Evolutionary conservation across 2,329 filamentous ascomycete species (phyloP).

Genomic region (Cladosporium sp.): DNA sequence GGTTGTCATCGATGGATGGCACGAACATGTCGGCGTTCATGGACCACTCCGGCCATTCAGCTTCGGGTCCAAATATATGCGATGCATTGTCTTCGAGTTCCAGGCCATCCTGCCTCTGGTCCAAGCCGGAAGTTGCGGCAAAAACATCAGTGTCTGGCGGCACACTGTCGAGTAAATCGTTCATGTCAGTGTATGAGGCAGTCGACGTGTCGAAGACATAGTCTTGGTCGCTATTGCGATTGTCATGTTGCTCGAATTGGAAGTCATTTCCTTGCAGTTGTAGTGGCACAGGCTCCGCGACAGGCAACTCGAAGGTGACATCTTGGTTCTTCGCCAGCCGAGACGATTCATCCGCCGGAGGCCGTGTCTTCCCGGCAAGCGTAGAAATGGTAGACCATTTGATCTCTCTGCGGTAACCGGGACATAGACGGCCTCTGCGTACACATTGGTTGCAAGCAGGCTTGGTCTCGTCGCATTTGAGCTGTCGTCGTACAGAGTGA

Average conservation of each 20-base stretch:
- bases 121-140: background rate
- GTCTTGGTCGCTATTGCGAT: background rate
- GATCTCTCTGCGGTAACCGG: conserved; percentile 12
- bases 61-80: background rate
- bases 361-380: conserved; percentile 1
- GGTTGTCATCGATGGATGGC: background rate
- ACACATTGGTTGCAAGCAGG: conserved; percentile 14
- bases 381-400: conserved; percentile 11
- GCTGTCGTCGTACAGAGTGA: background rate
- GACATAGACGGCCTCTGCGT: conserved; percentile 11
- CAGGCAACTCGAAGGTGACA: background rate
- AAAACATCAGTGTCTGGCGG: background rate
- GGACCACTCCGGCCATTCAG: conserved; percentile 3
- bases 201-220: background rate
- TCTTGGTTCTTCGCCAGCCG: background rate
- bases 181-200: background rate
- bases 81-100: background rate
- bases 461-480: conserved; percentile 15
- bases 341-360: background rate
- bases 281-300: no score
- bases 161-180: background rate
- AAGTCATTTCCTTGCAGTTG: no score
- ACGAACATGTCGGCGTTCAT: background rate
- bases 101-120: background rate
- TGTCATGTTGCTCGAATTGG: background rate